Conservation (phyloP, 31 red algal genomes). For the Asparagopsis taxiformis region DNA sequence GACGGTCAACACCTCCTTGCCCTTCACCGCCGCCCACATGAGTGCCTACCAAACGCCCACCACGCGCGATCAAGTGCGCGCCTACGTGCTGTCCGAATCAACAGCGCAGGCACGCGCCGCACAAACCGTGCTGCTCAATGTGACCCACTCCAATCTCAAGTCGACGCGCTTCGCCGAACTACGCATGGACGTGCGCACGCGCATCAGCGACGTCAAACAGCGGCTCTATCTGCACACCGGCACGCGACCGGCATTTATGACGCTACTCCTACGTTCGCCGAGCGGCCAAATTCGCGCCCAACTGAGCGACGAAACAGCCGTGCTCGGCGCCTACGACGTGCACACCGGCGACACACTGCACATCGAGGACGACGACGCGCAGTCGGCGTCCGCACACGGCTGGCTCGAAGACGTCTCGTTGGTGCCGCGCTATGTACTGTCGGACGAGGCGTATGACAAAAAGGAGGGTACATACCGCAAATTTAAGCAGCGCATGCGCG, state of each 20-base stretch:
- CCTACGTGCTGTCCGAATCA: constrained; percentile 22
- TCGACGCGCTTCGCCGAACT: constrained; percentile 52
- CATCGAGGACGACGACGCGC: constrained; percentile 54
- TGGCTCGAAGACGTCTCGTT: constrained; percentile 50
- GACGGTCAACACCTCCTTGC: no score
- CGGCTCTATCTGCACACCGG: constrained; percentile 72
- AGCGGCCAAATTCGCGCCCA: neutral
- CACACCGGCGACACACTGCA: constrained; percentile 35
- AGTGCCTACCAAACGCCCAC: constrained; percentile 25
- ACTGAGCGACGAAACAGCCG: constrained; percentile 14
- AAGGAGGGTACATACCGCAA: constrained; percentile 39
- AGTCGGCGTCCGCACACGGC: constrained; percentile 47
- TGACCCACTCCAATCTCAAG: constrained; percentile 70
- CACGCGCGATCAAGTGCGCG: constrained; percentile 26
- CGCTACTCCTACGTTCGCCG: constrained; percentile 12
- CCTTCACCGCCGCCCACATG: no score
- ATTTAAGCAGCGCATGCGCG: constrained; percentile 49
- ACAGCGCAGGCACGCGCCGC: constrained; percentile 3
- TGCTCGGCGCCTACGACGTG: constrained; percentile 22
- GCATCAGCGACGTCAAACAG: constrained; percentile 29
- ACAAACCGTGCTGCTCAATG: constrained; percentile 45
- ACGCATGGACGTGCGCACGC: constrained; percentile 26
- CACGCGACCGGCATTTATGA: constrained; percentile 41
- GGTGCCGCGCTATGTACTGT: constrained; percentile 49
- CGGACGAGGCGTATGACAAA: constrained; percentile 58